A percentile compares a stretch with the other conserved stretches of the same genome.
These are phyloP conservation scores for Citeromyces hawaiiensis DNA, from an alignment of 1,139 yeast species.

Conservation along the genomic window DNA sequence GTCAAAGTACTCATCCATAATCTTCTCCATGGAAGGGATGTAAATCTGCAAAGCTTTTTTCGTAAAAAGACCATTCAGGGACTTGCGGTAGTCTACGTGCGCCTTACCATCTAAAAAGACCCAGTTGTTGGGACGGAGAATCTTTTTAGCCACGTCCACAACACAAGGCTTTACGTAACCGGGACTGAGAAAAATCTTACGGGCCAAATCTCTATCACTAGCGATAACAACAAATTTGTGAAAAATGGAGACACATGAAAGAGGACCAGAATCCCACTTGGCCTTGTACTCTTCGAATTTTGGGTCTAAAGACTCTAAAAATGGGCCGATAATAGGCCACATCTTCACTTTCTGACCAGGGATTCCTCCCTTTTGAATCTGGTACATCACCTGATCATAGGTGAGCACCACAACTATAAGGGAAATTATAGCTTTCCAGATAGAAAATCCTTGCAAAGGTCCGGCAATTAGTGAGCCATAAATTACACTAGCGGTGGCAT, in stretches of 20 bases:
- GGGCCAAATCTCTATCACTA: slow-evolving; percentile 75
- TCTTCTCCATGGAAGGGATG: slow-evolving; percentile 69
- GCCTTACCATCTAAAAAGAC: slow-evolving; percentile 94
- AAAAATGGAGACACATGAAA: slow-evolving; percentile 92
- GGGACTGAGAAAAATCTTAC: slow-evolving; percentile 80
- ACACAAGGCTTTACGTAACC: slow-evolving; percentile 91
- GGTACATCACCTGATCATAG: slow-evolving; percentile 74
- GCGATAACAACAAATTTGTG: slow-evolving; percentile 97
- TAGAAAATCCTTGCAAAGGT: background rate
- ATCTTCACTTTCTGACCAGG: slow-evolving; percentile 82
- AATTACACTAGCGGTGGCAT: background rate
- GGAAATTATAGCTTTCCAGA: slow-evolving; percentile 35
- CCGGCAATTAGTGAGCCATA: background rate
- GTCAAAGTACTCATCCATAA: slow-evolving; percentile 72
- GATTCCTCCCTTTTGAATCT: slow-evolving; percentile 68
- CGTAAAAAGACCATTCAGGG: slow-evolving; percentile 82
- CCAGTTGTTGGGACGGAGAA: slow-evolving; percentile 93
- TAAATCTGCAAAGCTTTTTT: slow-evolving; percentile 72
- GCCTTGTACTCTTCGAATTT: slow-evolving; percentile 87
- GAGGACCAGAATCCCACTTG: slow-evolving; percentile 90
- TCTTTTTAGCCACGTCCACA: slow-evolving; percentile 90
- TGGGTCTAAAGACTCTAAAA: slow-evolving; percentile 90
- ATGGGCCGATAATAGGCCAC: slow-evolving; percentile 96
- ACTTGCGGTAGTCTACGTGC: slow-evolving; percentile 84
- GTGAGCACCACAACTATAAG: slow-evolving; percentile 36